phyloP scores from a whole-genome alignment of 148 eudicot genomes.

The Linanthus parryae region DNA sequence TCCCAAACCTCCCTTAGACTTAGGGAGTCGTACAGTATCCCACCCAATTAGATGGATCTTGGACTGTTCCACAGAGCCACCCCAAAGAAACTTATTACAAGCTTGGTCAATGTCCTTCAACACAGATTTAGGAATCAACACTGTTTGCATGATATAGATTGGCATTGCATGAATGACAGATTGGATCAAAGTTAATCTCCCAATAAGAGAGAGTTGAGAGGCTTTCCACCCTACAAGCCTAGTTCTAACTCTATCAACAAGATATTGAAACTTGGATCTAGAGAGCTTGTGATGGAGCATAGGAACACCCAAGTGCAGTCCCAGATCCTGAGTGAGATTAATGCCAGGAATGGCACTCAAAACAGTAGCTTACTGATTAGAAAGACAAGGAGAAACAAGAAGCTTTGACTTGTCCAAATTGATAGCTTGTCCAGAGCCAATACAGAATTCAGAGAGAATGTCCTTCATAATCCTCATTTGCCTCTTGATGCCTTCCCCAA shows the following conservation, averaged over 20 bases:
- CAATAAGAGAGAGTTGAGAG: background rate
- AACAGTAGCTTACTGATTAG: background rate
- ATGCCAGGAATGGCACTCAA: background rate
- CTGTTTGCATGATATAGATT: too few relatives aligned
- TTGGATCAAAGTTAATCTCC: too few relatives aligned
- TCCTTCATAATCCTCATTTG: background rate
- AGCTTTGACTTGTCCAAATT: background rate
- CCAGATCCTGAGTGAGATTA: background rate
- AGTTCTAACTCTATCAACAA: background rate
- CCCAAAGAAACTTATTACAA: too few relatives aligned
- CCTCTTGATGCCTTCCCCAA: background rate
- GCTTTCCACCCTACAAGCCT: background rate
- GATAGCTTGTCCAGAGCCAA: background rate
- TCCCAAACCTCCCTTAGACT: too few relatives aligned
- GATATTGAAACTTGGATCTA: background rate
- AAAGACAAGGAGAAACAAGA: background rate
- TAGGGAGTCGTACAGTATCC: too few relatives aligned
- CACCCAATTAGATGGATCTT: too few relatives aligned
- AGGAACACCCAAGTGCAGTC: background rate
- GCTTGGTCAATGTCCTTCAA: too few relatives aligned
- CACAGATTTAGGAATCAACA: too few relatives aligned
- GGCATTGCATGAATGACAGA: too few relatives aligned
- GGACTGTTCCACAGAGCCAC: too few relatives aligned
- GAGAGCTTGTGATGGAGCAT: background rate
- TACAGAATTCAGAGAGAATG: background rate